These are phyloP conservation scores for Pyrus pyrifolia DNA, from an alignment of 306 rosid genomes.

Conservation along the genomic window DNA sequence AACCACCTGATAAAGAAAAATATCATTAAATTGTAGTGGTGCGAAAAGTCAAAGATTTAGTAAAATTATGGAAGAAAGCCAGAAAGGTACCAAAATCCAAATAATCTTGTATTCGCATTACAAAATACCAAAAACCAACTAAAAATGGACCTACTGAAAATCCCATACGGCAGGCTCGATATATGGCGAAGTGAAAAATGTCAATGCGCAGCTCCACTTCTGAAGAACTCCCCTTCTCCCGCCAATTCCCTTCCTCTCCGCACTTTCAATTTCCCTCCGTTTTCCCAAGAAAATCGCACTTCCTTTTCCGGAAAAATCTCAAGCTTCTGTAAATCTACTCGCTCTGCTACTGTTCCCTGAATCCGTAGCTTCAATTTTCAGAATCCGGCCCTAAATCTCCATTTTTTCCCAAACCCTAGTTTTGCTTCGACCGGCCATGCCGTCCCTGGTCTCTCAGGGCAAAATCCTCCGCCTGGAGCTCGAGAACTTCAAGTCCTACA, in stretches of 20 bases:
- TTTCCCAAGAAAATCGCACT: not conserved
- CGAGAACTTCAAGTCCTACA: conserved; percentile 94
- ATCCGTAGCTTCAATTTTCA: not conserved
- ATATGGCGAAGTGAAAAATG: not conserved
- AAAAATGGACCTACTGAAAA: not conserved
- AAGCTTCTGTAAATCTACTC: not conserved
- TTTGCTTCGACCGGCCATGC: conserved; percentile 49
- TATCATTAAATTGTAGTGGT: not conserved
- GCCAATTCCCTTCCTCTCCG: conserved; percentile 21
- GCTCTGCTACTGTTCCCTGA: not conserved
- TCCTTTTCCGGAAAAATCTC: not conserved
- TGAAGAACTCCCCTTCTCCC: conserved; percentile 20
- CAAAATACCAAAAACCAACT: not conserved
- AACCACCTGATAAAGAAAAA: accelerated
- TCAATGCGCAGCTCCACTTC: not conserved
- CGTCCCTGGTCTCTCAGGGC: conserved; percentile 73
- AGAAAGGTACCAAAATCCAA: not conserved
- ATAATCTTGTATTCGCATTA: not conserved
- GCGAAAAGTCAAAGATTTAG: too few species aligned
- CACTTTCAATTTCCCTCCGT: conserved; percentile 8
- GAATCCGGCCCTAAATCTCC: not conserved
- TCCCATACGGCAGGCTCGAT: not conserved
- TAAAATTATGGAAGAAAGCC: not conserved
- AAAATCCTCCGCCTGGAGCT: conserved; percentile 82
- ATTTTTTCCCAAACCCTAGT: not conserved